Percentiles rank a stretch among this genome's conserved stretches.
Evolutionary conservation across 257 asterid genomes (phyloP).

Genomic region (Plantago ovata): DNA sequence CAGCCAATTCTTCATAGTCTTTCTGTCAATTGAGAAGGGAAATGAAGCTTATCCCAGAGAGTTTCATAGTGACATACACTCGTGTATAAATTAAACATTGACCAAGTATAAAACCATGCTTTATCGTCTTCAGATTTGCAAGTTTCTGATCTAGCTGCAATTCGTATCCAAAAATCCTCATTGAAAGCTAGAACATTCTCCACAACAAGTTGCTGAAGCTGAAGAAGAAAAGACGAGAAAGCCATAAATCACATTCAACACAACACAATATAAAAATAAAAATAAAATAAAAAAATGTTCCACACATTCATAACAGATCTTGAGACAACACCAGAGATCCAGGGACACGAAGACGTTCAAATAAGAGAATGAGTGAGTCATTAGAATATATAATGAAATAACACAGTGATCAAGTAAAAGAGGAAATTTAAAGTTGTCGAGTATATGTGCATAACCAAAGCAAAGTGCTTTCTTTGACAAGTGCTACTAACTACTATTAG

Average conservation of each 20-base stretch:
- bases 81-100: constrained; percentile 18
- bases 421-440: background rate
- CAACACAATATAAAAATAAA: constrained; percentile 7
- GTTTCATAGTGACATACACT: constrained; percentile 8
- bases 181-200: constrained; percentile 94
- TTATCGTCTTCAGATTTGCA: constrained; percentile 95
- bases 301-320: background rate
- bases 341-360: constrained; percentile 4
- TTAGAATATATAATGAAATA: constrained; percentile 10
- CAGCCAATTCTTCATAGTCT: constrained; percentile 91
- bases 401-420: background rate
- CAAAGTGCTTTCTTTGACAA: background rate
- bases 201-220: constrained; percentile 79
- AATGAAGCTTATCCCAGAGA: constrained; percentile 20
- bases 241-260: constrained; percentile 17
- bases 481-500: background rate
- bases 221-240: constrained; percentile 6
- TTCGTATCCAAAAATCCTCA: constrained; percentile 88
- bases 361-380: constrained; percentile 3
- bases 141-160: constrained; percentile 88
- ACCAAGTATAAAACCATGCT: constrained; percentile 49
- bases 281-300: constrained; percentile 2
- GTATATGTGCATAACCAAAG: constrained; percentile 1
- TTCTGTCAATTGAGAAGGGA: constrained; percentile 45
- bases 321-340: background rate